These are phyloP conservation scores for Aspergillus tamarii DNA, from an alignment of 2,329 filamentous ascomycete species.

Conservation along the genomic window DNA sequence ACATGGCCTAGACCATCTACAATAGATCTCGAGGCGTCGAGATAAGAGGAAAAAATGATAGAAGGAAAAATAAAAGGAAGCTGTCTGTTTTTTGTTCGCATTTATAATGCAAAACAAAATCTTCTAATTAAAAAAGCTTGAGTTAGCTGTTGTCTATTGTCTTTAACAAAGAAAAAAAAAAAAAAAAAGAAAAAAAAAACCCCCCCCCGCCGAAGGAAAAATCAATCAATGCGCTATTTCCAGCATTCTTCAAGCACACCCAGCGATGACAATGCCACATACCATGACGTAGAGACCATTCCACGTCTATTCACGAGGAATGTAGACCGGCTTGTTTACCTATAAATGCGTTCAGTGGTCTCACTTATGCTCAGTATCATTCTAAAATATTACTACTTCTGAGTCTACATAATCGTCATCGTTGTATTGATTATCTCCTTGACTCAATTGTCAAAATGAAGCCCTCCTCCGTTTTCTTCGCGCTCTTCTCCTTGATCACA, in stretches of 20 bases:
- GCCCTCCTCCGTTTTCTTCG: constrained; percentile 24
- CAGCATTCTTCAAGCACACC: neutral
- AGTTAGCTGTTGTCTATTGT: too few species aligned
- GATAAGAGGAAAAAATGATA: too few species aligned
- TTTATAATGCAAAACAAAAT: neutral
- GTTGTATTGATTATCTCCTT: neutral
- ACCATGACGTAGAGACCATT: neutral
- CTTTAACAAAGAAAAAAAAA: too few species aligned
- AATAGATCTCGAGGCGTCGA: too few species aligned
- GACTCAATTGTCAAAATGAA: constrained; percentile 25
- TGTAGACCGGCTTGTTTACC: neutral
- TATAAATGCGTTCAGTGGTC: neutral
- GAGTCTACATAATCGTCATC: neutral
- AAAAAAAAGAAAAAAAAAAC: neutral
- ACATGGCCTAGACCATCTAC: too few species aligned
- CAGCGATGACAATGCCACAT: neutral
- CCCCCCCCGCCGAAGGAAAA: too few species aligned
- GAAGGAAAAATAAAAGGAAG: too few species aligned
- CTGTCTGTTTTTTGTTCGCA: neutral
- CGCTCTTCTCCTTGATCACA: constrained; percentile 23
- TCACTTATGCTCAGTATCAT: neutral
- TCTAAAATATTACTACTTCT: neutral
- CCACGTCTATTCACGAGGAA: neutral
- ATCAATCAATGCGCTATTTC: neutral
- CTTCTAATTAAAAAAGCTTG: too few species aligned